Evolutionary conservation across 1,284 basidiomycete species (phyloP).

Genomic region (Macrocystidia cucumis): DNA sequence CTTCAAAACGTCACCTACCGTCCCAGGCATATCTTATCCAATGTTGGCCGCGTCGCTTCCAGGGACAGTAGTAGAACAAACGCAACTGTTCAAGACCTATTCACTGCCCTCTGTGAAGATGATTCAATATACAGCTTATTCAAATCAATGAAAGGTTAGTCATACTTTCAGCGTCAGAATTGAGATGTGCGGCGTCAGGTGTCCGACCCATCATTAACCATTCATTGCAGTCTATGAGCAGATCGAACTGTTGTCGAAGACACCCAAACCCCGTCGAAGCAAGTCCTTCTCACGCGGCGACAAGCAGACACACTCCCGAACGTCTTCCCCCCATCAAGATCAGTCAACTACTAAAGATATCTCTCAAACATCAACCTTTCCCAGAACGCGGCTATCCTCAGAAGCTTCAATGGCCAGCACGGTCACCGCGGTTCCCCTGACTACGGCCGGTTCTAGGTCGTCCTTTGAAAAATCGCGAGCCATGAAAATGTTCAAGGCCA

Average conservation of each 20-base stretch:
- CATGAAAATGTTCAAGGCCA: conserved; percentile 46
- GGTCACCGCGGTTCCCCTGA: conserved; percentile 15
- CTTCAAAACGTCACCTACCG: conserved; percentile 10
- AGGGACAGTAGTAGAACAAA: conserved; percentile 75
- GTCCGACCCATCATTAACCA: conserved; percentile 4
- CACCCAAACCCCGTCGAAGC: conserved; percentile 51
- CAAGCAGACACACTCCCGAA: conserved; percentile 28
- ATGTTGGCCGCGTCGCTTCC: conserved; percentile 75
- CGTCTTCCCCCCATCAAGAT: conserved; percentile 32
- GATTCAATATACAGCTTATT: conserved; percentile 77
- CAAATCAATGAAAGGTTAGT: conserved; percentile 77
- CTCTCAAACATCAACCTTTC: conserved; percentile 9
- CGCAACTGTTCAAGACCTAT: conserved; percentile 75
- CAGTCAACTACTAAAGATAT: conserved; percentile 17
- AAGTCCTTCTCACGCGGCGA: conserved; percentile 55
- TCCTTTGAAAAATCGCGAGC: conserved; percentile 54
- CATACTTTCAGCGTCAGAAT: conserved; percentile 3
- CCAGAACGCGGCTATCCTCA: conserved; percentile 31
- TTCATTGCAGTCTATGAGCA: conserved; percentile 57
- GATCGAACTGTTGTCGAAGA: conserved; percentile 61
- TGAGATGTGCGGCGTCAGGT: too few relatives aligned
- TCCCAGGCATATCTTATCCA: conserved; percentile 72
- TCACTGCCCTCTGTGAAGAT: conserved; percentile 83
- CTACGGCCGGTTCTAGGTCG: conserved; percentile 30
- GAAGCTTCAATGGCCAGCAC: conserved; percentile 26